Evolutionary conservation across 2,329 filamentous ascomycete species (phyloP).

Genomic region (Xylariaceae sp.): DNA sequence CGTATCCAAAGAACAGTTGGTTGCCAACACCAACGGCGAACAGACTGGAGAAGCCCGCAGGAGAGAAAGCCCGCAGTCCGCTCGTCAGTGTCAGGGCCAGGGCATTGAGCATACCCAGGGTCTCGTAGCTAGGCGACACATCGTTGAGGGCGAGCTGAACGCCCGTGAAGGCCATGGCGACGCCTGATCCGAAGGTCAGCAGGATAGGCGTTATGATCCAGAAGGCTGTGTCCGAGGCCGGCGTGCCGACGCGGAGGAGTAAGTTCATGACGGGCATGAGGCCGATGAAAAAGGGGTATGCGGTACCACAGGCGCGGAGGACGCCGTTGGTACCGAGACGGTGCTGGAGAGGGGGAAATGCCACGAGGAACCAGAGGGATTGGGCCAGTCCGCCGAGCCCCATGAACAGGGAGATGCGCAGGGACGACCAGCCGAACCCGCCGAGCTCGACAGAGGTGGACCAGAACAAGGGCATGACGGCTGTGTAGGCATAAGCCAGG

Average conservation of each 20-base stretch:
- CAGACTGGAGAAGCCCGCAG: slow-evolving; percentile 63
- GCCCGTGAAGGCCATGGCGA: slow-evolving; percentile 68
- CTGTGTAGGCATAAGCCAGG: slow-evolving; percentile 70
- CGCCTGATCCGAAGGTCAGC: slow-evolving; percentile 57
- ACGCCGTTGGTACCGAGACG: slow-evolving; percentile 65
- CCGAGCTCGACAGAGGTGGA: slow-evolving; percentile 62
- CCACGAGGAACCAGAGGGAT: slow-evolving; percentile 66
- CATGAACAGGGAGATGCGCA: slow-evolving; percentile 66
- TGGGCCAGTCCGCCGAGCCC: slow-evolving; percentile 63
- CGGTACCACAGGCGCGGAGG: slow-evolving; percentile 53
- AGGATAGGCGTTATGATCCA: slow-evolving; percentile 50
- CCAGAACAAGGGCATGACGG: slow-evolving; percentile 66
- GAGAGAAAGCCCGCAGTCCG: slow-evolving; percentile 62
- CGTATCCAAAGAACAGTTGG: slow-evolving; percentile 61
- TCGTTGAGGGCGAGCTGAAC: slow-evolving; percentile 75
- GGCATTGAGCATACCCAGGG: slow-evolving; percentile 70
- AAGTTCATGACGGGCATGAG: slow-evolving; percentile 53
- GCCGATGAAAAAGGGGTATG: slow-evolving; percentile 65
- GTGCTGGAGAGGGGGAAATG: slow-evolving; percentile 66
- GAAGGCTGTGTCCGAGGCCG: slow-evolving; percentile 43
- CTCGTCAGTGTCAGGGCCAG: slow-evolving; percentile 61
- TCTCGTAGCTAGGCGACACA: slow-evolving; percentile 60
- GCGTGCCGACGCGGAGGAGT: slow-evolving; percentile 48
- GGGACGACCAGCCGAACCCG: slow-evolving; percentile 61
- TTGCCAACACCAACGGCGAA: slow-evolving; percentile 65